Base-by-base conservation (phyloP, 176 grass and related monocot genomes). In the Triticum aestivum region DNA sequence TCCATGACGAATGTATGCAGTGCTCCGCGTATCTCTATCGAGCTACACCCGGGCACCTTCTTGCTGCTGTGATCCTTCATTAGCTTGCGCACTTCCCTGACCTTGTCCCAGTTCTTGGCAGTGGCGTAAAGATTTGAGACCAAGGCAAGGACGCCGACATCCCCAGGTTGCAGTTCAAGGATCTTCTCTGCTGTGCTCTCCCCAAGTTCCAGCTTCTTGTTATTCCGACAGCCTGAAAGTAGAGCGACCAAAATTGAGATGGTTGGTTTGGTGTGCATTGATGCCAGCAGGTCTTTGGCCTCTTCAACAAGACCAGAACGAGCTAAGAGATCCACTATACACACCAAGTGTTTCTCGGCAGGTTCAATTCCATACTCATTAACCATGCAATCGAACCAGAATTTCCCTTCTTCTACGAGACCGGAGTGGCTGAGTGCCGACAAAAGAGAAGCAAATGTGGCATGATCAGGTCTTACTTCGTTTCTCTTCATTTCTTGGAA, bases 371-470 rank as follows among this genome's bases (percentile, higher is more conserved):
- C 62, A 61, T 87, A 82, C 12, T 89, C 64, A 12, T 77, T 59
- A 65, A 82, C 54, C 92, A 91, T 91, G 65, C 59, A 70, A 76
- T 68, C 33, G 33, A 91, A 94, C 87, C 89, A 94, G 44, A 79
- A 74, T 51, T 78, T 86, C 29, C 92, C 89, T 91, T 94, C 89
- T 70, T 87, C 89, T 15, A 94, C 89, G 3, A 94, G 87, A 63
- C 89, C 92, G 0, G 87, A 94, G 41, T 94, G 92, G 75, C 92
- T 87, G 4, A 94, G 82, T 79, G 92, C 92, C 0, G 92, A 94
- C 8, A 94, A 68, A 77, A 94, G 92, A 69, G 92, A 94, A 82
- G 92, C 87, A 61, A 91, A 91, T 44, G 92, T 94, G 0, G 89
- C 87, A 34, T 87, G 84, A 66, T 91, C 89, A 39, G 92, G 92